A percentile compares a stretch with the other conserved stretches of the same genome.
Evolutionary conservation across 2,329 filamentous ascomycete species (phyloP).

Genomic region (Elsinoe ampelina): DNA sequence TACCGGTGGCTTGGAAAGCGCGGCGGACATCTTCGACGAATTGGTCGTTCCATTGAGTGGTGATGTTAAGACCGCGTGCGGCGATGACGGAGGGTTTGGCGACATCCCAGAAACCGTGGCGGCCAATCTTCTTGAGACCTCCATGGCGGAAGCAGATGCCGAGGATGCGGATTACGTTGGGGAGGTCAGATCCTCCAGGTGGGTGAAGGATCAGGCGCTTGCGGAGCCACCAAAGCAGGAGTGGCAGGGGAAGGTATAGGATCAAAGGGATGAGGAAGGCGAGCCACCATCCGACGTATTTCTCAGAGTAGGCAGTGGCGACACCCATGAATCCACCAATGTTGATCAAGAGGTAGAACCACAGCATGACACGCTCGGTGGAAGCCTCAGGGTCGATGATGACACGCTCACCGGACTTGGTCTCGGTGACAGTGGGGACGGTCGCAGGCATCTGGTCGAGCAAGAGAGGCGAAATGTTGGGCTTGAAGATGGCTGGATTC

Average conservation of each 20-base stretch:
- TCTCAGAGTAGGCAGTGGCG: conserved; percentile 58
- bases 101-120: conserved; percentile 20
- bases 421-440: conserved; percentile 29
- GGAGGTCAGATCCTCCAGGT: conserved; percentile 21
- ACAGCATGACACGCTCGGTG: conserved; percentile 41
- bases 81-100: conserved; percentile 23
- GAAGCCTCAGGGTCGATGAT: conserved; percentile 39
- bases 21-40: conserved; percentile 64
- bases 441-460: conserved; percentile 37
- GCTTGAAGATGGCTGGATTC: conserved; percentile 59
- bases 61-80: conserved; percentile 18
- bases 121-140: conserved; percentile 18
- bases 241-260: conserved; percentile 47
- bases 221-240: conserved; percentile 22
- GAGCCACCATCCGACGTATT: conserved; percentile 55
- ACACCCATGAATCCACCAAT: conserved; percentile 59
- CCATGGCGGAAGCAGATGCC: conserved; percentile 17
- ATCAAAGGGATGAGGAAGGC: conserved; percentile 53
- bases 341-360: conserved; percentile 66
- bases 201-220: conserved; percentile 21
- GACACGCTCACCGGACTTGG: conserved; percentile 35
- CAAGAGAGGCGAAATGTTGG: conserved; percentile 52
- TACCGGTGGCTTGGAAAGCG: conserved; percentile 54
- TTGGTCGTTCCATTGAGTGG: conserved; percentile 50
- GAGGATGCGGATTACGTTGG: conserved; percentile 20